A percentile compares a stretch with the other conserved stretches of the same genome.
These are phyloP conservation scores for Cordyceps tenuipes DNA, from an alignment of 2,329 filamentous ascomycete species.

Conservation along the genomic window DNA sequence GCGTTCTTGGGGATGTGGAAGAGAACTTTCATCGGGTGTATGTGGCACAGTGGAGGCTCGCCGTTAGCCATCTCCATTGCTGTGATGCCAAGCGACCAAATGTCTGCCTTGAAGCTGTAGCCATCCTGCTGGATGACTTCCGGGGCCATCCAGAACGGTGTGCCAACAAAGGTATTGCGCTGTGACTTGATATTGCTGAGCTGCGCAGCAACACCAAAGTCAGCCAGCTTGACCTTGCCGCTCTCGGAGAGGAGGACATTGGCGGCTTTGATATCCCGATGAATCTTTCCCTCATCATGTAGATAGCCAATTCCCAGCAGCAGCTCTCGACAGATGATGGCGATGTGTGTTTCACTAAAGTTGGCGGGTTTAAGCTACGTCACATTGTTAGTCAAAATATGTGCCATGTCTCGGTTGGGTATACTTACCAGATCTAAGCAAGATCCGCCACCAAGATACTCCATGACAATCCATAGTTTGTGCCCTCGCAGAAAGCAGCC, in stretches of 20 bases:
- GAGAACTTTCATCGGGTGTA: slow-evolving; percentile 89
- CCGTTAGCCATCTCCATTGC: slow-evolving; percentile 84
- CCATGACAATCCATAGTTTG: slow-evolving; percentile 99
- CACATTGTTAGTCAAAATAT: slow-evolving; percentile 21
- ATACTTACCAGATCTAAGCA: slow-evolving; percentile 76
- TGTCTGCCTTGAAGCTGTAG: slow-evolving; percentile 82
- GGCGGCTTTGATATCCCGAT: slow-evolving; percentile 93
- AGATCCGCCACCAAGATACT: slow-evolving; percentile 89
- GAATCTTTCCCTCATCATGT: slow-evolving; percentile 89
- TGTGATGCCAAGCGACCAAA: slow-evolving; percentile 88
- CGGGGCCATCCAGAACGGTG: slow-evolving; percentile 95
- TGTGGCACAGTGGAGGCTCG: slow-evolving; percentile 77
- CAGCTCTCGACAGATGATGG: slow-evolving; percentile 88
- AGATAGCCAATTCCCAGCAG: slow-evolving; percentile 87
- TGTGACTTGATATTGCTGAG: slow-evolving; percentile 97
- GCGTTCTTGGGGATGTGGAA: slow-evolving; percentile 86
- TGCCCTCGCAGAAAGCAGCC: slow-evolving; percentile 91
- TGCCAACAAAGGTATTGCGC: slow-evolving; percentile 94
- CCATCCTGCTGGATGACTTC: slow-evolving; percentile 85
- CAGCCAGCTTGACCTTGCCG: slow-evolving; percentile 89
- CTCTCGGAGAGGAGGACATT: slow-evolving; percentile 88
- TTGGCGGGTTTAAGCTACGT: slow-evolving; percentile 75
- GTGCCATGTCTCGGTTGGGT: slow-evolving; percentile 2
- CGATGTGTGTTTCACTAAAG: slow-evolving; percentile 84
- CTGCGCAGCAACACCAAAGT: slow-evolving; percentile 95